Percentiles rank a stretch among this genome's conserved stretches.
phyloP scores from a whole-genome alignment of 108 stramenopile genomes.

The Cyclotella baltica region DNA sequence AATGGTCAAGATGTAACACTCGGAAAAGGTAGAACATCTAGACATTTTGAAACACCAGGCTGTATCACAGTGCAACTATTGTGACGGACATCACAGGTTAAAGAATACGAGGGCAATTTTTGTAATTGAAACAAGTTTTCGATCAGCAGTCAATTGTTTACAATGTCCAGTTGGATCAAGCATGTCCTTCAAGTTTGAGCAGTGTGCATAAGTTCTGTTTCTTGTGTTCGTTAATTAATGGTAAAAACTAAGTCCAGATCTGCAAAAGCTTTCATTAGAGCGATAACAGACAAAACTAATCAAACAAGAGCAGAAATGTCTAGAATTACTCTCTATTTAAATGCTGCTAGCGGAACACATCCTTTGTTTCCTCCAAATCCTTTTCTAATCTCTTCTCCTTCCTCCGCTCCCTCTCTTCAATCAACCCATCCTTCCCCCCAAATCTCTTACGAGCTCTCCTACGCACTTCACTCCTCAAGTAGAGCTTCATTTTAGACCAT shows the following conservation, averaged over 20 bases:
- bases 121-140: neutral
- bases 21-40: constrained; percentile 70
- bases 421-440: constrained; percentile 77
- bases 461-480: constrained; percentile 70
- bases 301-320: neutral
- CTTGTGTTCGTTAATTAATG: too few relatives aligned
- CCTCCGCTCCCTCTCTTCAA: constrained; percentile 66
- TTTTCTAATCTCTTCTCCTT: constrained; percentile 66
- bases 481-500: constrained; percentile 82
- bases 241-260: too few relatives aligned
- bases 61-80: constrained; percentile 81
- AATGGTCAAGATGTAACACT: constrained; percentile 67
- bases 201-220: too few relatives aligned
- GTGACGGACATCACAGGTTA: constrained; percentile 70
- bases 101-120: neutral
- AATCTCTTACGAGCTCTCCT: constrained; percentile 68
- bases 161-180: too few relatives aligned
- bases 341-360: constrained; percentile 59
- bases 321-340: neutral
- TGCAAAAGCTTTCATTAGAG: neutral
- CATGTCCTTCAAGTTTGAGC: too few relatives aligned
- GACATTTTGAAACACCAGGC: constrained; percentile 73
- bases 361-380: constrained; percentile 66
- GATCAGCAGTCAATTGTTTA: too few relatives aligned
- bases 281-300: neutral